Conservation (phyloP, 2,329 filamentous ascomycete species). For the Penicillium brevicompactum region DNA sequence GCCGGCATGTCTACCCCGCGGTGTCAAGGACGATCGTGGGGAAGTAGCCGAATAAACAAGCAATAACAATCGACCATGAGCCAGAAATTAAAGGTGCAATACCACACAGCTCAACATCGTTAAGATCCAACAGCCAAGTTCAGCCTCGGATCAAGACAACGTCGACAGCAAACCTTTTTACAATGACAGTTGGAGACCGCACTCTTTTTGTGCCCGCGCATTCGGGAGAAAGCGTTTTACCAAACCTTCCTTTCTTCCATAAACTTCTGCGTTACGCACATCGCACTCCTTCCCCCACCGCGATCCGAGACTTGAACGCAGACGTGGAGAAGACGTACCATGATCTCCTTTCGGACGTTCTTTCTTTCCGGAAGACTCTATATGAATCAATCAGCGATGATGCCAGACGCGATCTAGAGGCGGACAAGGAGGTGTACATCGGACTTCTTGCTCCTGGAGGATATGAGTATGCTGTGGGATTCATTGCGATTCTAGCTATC, state of each 20-base stretch:
- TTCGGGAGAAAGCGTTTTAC: constrained; percentile 31
- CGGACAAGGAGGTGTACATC: constrained; percentile 36
- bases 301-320: constrained; percentile 36
- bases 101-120: background rate
- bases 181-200: constrained; percentile 21
- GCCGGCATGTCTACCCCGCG: constrained; percentile 13
- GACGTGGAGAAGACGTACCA: constrained; percentile 35
- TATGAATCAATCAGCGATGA: constrained; percentile 13
- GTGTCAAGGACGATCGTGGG: constrained; percentile 14
- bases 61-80: background rate
- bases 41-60: constrained; percentile 19
- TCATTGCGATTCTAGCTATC: constrained; percentile 36
- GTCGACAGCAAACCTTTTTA: background rate
- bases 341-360: constrained; percentile 35
- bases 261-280: constrained; percentile 35
- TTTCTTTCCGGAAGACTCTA: constrained; percentile 30
- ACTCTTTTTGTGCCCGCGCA: constrained; percentile 32
- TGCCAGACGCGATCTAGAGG: constrained; percentile 21
- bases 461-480: constrained; percentile 41
- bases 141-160: no score
- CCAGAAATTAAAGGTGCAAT: background rate
- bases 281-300: constrained; percentile 23
- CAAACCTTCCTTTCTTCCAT: constrained; percentile 36
- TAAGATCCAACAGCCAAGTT: background rate
- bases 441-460: constrained; percentile 37